phyloP scores from a whole-genome alignment of 352 stramenopile species.

The Thalassiosira hispida region DNA sequence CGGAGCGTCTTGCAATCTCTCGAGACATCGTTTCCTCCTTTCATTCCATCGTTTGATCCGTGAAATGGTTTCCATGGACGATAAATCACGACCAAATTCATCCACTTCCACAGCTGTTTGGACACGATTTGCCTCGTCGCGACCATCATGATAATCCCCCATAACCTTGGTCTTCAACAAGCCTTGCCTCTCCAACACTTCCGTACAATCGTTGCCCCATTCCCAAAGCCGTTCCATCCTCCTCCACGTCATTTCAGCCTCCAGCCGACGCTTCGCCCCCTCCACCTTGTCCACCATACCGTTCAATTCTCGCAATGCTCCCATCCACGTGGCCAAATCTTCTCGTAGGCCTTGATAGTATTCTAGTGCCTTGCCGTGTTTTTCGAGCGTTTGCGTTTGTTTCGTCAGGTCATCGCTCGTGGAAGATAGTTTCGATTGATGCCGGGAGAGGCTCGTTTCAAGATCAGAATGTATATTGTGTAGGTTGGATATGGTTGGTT shows the following conservation, averaged over 20 bases:
- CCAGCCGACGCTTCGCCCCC: slow-evolving; percentile 45
- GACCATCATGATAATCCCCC: slow-evolving; percentile 25
- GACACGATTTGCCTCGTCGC: background rate
- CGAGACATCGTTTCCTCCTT: slow-evolving; percentile 18
- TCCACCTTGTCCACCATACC: slow-evolving; percentile 58
- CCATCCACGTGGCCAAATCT: slow-evolving; percentile 65
- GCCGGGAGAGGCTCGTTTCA: slow-evolving; percentile 42
- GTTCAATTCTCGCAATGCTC: slow-evolving; percentile 68
- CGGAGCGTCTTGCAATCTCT: background rate
- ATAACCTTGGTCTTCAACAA: slow-evolving; percentile 47
- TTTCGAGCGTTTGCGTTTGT: slow-evolving; percentile 46
- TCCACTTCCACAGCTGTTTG: slow-evolving; percentile 44
- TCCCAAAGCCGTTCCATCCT: slow-evolving; percentile 37
- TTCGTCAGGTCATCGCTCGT: slow-evolving; percentile 40
- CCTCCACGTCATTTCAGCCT: slow-evolving; percentile 35
- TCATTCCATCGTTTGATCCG: slow-evolving; percentile 55
- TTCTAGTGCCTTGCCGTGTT: slow-evolving; percentile 62
- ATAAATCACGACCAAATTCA: slow-evolving; percentile 81
- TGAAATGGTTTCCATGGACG: slow-evolving; percentile 56
- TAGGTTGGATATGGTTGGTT: slow-evolving; percentile 55
- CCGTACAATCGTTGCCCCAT: slow-evolving; percentile 63
- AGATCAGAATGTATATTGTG: slow-evolving; percentile 55
- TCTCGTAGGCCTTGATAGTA: slow-evolving; percentile 71
- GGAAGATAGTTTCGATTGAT: slow-evolving; percentile 47
- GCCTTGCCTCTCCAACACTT: slow-evolving; percentile 45